These are phyloP conservation scores for Fraxinus cuspidata DNA, from an alignment of 257 asterid genomes.

Conservation along the genomic window DNA sequence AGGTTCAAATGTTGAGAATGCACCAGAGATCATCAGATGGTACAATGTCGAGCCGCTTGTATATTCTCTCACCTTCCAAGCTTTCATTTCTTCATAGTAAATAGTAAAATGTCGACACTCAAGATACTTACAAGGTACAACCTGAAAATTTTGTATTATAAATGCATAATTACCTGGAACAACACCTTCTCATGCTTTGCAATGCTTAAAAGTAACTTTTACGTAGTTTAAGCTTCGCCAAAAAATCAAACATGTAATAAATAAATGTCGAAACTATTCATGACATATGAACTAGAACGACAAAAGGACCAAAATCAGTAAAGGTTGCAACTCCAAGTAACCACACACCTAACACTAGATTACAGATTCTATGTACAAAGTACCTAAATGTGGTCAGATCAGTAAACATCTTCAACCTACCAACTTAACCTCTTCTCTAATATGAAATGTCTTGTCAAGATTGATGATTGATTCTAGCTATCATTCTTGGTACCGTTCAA, in stretches of 20 bases:
- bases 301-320: not conserved
- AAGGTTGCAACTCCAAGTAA: not conserved
- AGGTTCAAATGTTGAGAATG: not conserved
- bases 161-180: too few species aligned
- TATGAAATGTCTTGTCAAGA: not conserved
- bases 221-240: not conserved
- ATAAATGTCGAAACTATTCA: too few species aligned
- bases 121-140: not conserved
- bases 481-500: not conserved
- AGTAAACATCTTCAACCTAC: not conserved
- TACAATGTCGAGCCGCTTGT: not conserved
- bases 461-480: not conserved
- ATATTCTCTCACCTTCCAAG: not conserved
- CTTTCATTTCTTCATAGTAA: not conserved
- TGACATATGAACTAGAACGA: not conserved
- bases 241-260: not conserved
- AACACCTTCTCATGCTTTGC: too few species aligned
- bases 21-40: not conserved
- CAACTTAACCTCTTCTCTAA: not conserved
- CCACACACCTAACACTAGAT: not conserved
- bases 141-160: not conserved
- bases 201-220: too few species aligned
- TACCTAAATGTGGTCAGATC: not conserved
- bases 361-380: not conserved
- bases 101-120: not conserved